These are phyloP conservation scores for Diaporthe sp. DNA, from an alignment of 2,329 filamentous ascomycete species.

Conservation along the genomic window DNA sequence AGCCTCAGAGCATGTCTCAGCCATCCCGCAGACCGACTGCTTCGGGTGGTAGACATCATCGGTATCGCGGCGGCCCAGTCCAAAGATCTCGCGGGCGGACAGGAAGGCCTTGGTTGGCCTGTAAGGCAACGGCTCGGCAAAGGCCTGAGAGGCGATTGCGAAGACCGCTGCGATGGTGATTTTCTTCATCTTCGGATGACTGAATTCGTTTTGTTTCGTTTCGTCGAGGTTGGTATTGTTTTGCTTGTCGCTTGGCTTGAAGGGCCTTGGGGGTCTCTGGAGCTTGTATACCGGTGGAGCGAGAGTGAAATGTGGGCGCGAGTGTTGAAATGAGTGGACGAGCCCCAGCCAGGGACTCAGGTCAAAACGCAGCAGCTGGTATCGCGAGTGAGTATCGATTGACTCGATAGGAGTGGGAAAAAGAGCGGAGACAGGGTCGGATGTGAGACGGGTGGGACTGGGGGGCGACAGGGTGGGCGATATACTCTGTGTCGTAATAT, in stretches of 20 bases:
- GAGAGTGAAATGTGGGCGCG: not conserved
- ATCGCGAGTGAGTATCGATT: slow-evolving; percentile 17
- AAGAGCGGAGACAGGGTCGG: slow-evolving; percentile 17
- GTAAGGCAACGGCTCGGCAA: slow-evolving; percentile 48
- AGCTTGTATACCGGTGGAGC: not conserved
- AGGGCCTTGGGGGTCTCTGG: not conserved
- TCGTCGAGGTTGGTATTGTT: not conserved
- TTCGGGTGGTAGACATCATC: slow-evolving; percentile 60
- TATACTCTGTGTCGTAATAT: slow-evolving; percentile 21
- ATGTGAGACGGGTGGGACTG: slow-evolving; percentile 12
- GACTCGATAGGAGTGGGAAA: not conserved
- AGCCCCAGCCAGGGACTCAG: slow-evolving; percentile 8
- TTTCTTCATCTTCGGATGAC: slow-evolving; percentile 45
- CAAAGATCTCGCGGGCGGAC: slow-evolving; percentile 49
- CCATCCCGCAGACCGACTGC: slow-evolving; percentile 58
- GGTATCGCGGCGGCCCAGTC: slow-evolving; percentile 55
- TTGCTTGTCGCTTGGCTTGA: not conserved
- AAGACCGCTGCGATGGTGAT: slow-evolving; percentile 56
- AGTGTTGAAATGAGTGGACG: slow-evolving; percentile 17
- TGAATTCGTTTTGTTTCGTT: not conserved
- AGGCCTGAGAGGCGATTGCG: slow-evolving; percentile 44
- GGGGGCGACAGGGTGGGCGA: not conserved
- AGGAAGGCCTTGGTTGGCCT: slow-evolving; percentile 48
- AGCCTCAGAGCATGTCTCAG: slow-evolving; percentile 64
- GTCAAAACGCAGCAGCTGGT: not conserved